Percentiles rank a stretch among this genome's conserved stretches.
phyloP scores from a whole-genome alignment of 257 asterid species.

The Voacanga thouarsii region DNA sequence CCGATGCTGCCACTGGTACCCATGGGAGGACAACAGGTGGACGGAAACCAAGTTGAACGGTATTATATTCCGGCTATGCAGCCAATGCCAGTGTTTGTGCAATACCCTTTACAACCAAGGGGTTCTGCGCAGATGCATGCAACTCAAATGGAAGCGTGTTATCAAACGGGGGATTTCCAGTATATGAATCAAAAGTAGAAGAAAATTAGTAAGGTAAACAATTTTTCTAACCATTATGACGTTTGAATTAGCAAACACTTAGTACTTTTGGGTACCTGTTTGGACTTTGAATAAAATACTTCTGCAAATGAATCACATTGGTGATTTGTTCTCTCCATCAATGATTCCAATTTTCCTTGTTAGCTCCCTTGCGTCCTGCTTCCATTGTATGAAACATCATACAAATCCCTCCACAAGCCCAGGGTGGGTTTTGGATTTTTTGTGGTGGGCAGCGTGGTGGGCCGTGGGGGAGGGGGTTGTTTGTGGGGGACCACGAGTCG shows the following conservation, averaged over 20 bases:
- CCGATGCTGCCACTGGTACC: too few species aligned
- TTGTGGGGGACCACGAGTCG: too few species aligned
- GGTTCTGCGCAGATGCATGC: not conserved
- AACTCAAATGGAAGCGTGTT: constrained; percentile 1
- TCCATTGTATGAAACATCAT: too few species aligned
- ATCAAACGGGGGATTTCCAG: not conserved
- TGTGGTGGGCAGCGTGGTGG: too few species aligned
- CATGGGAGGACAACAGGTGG: not conserved
- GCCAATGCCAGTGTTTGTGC: not conserved
- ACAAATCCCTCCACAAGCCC: too few species aligned
- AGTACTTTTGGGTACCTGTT: not conserved
- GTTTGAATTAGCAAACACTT: not conserved
- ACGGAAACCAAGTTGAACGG: not conserved
- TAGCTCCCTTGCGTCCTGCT: too few species aligned
- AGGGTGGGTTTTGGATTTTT: too few species aligned
- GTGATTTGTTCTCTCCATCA: not conserved
- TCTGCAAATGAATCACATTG: not conserved
- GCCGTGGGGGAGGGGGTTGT: too few species aligned
- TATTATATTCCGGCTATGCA: constrained; percentile 13
- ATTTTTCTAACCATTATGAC: not conserved
- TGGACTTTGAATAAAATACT: not conserved
- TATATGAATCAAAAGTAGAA: not conserved
- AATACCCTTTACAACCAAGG: constrained; percentile 1
- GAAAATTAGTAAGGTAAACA: not conserved
- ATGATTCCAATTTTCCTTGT: too few species aligned